Evolutionary conservation across 2,329 filamentous ascomycete species (phyloP).

Genomic region (Chaetomium sp.): DNA sequence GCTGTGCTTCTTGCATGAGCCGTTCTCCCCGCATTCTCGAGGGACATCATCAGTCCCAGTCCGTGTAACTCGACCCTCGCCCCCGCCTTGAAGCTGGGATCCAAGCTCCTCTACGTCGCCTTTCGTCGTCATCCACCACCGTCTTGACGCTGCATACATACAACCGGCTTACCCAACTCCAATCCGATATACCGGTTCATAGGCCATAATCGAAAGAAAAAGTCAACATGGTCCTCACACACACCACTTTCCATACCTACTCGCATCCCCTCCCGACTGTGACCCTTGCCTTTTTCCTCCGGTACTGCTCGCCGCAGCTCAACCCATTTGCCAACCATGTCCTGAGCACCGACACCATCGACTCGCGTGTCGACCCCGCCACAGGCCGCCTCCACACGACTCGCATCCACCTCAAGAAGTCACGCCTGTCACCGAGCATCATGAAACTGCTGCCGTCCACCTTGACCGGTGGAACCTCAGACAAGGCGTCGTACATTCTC

Average conservation of each 20-base stretch:
- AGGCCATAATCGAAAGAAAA: background rate
- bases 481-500: slow-evolving; percentile 72
- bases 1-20: slow-evolving; percentile 18
- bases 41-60: background rate
- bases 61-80: slow-evolving; percentile 12
- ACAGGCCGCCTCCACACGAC: slow-evolving; percentile 72
- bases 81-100: slow-evolving; percentile 11
- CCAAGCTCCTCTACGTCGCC: slow-evolving; percentile 7
- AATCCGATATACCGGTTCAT: slow-evolving; percentile 1
- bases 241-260: slow-evolving; percentile 65
- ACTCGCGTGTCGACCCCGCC: slow-evolving; percentile 62
- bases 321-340: slow-evolving; percentile 81
- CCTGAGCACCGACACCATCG: slow-evolving; percentile 75
- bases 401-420: slow-evolving; percentile 75
- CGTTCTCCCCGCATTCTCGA: background rate
- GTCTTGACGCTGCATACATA: background rate
- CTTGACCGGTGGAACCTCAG: slow-evolving; percentile 56
- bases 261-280: slow-evolving; percentile 78
- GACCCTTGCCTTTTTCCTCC: slow-evolving; percentile 82
- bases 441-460: slow-evolving; percentile 68
- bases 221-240: slow-evolving; percentile 53
- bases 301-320: slow-evolving; percentile 63
- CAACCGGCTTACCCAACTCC: background rate
- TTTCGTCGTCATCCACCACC: background rate
- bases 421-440: slow-evolving; percentile 66